Evolutionary conservation across 2,329 filamentous ascomycete species (phyloP).

Genomic region (Phialocephala sp.): DNA sequence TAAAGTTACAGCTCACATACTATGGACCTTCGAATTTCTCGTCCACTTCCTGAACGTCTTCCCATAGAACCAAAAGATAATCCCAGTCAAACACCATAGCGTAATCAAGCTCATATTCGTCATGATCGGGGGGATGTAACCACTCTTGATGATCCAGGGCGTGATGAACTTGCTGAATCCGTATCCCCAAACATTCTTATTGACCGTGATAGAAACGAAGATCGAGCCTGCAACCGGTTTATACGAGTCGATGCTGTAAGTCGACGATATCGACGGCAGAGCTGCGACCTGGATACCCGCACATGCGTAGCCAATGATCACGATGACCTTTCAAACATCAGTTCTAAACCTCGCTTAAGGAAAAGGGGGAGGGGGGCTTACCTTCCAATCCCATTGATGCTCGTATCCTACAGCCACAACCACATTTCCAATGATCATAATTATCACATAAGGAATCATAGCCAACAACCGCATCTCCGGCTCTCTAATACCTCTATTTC

Average conservation of each 20-base stretch:
- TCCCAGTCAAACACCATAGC: conserved; percentile 55
- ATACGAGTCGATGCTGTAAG: conserved; percentile 65
- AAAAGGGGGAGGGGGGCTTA: conserved; percentile 25
- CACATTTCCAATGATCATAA: conserved; percentile 59
- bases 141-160: conserved; percentile 53
- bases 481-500: conserved; percentile 38
- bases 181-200: conserved; percentile 69
- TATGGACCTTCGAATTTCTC: conserved; percentile 60
- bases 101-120: conserved; percentile 59
- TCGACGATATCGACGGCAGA: conserved; percentile 60
- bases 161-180: conserved; percentile 62
- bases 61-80: conserved; percentile 62
- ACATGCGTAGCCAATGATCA: conserved; percentile 62
- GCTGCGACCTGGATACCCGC: conserved; percentile 64
- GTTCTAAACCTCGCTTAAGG: background rate
- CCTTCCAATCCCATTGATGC: conserved; percentile 58
- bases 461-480: conserved; percentile 47
- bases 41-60: conserved; percentile 64
- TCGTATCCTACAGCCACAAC: conserved; percentile 60
- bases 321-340: conserved; percentile 44
- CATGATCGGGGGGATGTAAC: conserved; percentile 64
- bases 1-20: conserved; percentile 43
- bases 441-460: conserved; percentile 45
- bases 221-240: conserved; percentile 65
- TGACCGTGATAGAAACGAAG: conserved; percentile 66